A percentile compares a stretch with the other conserved stretches of the same genome.
These are phyloP conservation scores for Yarrowia galli DNA, from an alignment of 1,139 yeast species.

Conservation along the genomic window DNA sequence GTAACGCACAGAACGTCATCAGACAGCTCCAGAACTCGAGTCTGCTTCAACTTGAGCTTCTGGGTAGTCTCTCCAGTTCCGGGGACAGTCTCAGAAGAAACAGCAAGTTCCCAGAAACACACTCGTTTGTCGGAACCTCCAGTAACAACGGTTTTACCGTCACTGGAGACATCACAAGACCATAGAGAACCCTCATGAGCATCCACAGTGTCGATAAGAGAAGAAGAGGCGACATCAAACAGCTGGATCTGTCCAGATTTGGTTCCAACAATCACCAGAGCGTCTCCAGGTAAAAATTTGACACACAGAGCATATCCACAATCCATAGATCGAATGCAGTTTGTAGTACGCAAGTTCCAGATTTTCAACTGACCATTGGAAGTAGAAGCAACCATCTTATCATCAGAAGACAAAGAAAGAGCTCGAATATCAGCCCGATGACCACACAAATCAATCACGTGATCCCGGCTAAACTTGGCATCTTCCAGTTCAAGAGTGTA, in stretches of 20 bases:
- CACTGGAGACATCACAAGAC: slow-evolving; percentile 86
- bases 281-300: slow-evolving; percentile 89
- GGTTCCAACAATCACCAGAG: slow-evolving; percentile 86
- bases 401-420: slow-evolving; percentile 80
- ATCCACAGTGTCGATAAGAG: slow-evolving; percentile 70
- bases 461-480: slow-evolving; percentile 55
- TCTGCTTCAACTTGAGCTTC: slow-evolving; percentile 68
- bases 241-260: slow-evolving; percentile 85
- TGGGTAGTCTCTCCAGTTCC: slow-evolving; percentile 67
- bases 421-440: slow-evolving; percentile 91
- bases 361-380: slow-evolving; percentile 88
- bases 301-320: slow-evolving; percentile 88
- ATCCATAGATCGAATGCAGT: slow-evolving; percentile 84
- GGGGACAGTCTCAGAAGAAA: slow-evolving; percentile 70
- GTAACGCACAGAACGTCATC: slow-evolving; percentile 86
- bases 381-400: slow-evolving; percentile 82
- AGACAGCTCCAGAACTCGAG: slow-evolving; percentile 78
- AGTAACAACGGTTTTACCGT: slow-evolving; percentile 84
- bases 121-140: slow-evolving; percentile 94
- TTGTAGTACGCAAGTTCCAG: slow-evolving; percentile 79
- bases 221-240: slow-evolving; percentile 84
- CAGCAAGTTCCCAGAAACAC: slow-evolving; percentile 85
- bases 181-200: slow-evolving; percentile 85
- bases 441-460: slow-evolving; percentile 76
- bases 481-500: slow-evolving; percentile 59